These are phyloP conservation scores for Macrophomina tecta DNA, from an alignment of 2,329 filamentous ascomycete species.

Conservation along the genomic window DNA sequence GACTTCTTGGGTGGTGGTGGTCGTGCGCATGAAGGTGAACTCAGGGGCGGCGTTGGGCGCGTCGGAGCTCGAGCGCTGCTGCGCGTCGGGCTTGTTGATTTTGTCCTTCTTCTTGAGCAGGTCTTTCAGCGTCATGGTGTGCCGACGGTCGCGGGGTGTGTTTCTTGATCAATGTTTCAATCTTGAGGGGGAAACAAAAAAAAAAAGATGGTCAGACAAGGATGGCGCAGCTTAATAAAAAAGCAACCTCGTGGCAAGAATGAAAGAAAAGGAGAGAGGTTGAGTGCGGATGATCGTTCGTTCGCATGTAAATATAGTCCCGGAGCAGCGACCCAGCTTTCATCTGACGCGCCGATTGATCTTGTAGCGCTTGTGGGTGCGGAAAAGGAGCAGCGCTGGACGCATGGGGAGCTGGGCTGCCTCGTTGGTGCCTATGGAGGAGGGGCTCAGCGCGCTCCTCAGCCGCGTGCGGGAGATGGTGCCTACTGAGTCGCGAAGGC, in stretches of 20 bases:
- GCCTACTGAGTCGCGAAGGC: constrained; percentile 26
- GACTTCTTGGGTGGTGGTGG: constrained; percentile 79
- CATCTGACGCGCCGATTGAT: constrained; percentile 26
- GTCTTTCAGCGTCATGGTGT: constrained; percentile 64
- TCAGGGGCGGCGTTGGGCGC: constrained; percentile 35
- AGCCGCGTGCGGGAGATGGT: constrained; percentile 17
- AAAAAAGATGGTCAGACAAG: not conserved
- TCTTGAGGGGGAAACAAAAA: not conserved
- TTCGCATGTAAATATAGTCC: too few species aligned
- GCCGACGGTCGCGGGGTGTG: not conserved
- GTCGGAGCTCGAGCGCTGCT: constrained; percentile 31
- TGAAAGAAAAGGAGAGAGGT: too few species aligned
- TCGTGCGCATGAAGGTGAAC: constrained; percentile 84
- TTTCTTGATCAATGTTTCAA: not conserved
- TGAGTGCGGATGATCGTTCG: not conserved
- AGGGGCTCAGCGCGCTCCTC: constrained; percentile 25
- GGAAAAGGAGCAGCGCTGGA: constrained; percentile 7
- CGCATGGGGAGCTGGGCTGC: constrained; percentile 7
- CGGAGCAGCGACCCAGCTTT: not conserved
- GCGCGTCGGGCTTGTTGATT: constrained; percentile 44
- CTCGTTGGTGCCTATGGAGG: constrained; percentile 7
- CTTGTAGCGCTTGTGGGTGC: constrained; percentile 24
- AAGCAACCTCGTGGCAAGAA: too few species aligned
- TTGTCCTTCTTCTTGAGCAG: constrained; percentile 69
- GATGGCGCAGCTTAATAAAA: not conserved